Conservation (phyloP, 2,329 filamentous ascomycete species). For the Boeremia lycopersici region DNA sequence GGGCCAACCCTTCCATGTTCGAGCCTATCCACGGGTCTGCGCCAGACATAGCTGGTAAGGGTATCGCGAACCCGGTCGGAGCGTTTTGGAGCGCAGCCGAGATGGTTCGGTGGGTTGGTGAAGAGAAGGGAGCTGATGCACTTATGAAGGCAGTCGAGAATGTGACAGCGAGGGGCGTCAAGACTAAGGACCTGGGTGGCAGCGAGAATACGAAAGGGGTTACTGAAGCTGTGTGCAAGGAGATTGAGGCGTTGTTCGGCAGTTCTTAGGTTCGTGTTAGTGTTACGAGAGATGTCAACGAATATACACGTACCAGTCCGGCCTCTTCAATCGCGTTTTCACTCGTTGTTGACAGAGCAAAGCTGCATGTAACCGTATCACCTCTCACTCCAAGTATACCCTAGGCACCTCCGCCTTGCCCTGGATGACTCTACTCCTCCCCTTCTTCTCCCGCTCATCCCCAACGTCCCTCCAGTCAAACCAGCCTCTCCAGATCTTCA, state of each 20-base stretch:
- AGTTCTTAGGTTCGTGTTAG: constrained; percentile 17
- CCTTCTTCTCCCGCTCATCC: constrained; percentile 52
- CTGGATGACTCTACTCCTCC: constrained; percentile 50
- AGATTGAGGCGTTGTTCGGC: constrained; percentile 54
- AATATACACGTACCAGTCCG: constrained; percentile 14
- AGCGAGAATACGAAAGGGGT: constrained; percentile 62
- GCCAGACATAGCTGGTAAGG: constrained; percentile 68
- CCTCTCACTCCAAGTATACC: constrained; percentile 30
- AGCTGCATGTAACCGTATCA: not conserved
- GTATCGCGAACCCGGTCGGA: constrained; percentile 67
- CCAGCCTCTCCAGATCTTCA: constrained; percentile 67
- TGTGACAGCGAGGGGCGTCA: constrained; percentile 60
- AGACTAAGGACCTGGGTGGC: constrained; percentile 67
- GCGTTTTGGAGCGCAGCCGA: constrained; percentile 74
- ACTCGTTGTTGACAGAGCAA: not conserved
- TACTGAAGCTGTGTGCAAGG: constrained; percentile 61
- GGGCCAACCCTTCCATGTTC: constrained; percentile 64
- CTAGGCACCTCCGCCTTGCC: constrained; percentile 32
- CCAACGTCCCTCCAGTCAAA: constrained; percentile 56
- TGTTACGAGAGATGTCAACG: not conserved
- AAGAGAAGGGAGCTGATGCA: constrained; percentile 61
- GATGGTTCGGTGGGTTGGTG: constrained; percentile 69
- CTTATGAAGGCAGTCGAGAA: constrained; percentile 67
- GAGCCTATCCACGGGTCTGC: constrained; percentile 69
- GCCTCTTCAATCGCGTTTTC: not conserved